These are phyloP conservation scores for Gnomoniopsis smithogilvyi DNA, from an alignment of 2,329 filamentous ascomycete species.

Conservation along the genomic window DNA sequence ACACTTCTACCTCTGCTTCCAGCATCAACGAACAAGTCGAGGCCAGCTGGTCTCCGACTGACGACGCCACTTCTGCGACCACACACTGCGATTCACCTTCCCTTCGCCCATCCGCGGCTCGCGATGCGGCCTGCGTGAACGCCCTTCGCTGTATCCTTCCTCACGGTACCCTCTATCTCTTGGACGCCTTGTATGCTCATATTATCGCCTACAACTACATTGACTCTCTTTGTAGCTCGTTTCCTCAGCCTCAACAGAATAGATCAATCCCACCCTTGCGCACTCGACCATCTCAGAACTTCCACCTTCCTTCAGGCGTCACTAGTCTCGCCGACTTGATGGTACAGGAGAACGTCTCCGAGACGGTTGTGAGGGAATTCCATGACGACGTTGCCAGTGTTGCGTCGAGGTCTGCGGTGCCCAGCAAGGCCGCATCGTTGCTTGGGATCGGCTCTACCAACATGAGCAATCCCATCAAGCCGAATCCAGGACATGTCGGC, in stretches of 20 bases:
- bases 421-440: slow-evolving; percentile 50
- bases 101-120: background rate
- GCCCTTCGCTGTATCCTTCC: slow-evolving; percentile 51
- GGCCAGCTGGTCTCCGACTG: background rate
- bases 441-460: slow-evolving; percentile 40
- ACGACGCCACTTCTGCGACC: slow-evolving; percentile 1
- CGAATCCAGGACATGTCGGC: slow-evolving; percentile 7
- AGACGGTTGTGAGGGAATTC: slow-evolving; percentile 11
- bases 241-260: background rate
- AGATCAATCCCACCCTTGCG: background rate
- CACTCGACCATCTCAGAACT: slow-evolving; percentile 1
- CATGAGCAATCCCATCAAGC: slow-evolving; percentile 17
- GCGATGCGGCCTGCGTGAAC: slow-evolving; percentile 11
- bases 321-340: slow-evolving; percentile 18
- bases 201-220: slow-evolving; percentile 59
- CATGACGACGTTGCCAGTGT: slow-evolving; percentile 22
- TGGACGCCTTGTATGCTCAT: slow-evolving; percentile 58
- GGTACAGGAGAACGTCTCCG: slow-evolving; percentile 12
- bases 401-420: slow-evolving; percentile 30
- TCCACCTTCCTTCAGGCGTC: slow-evolving; percentile 13
- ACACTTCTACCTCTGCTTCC: background rate
- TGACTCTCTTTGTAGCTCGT: slow-evolving; percentile 29
- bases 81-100: background rate
- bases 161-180: slow-evolving; percentile 49
- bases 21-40: background rate